Conservation (phyloP, 176 grass and related monocot genomes). For the Aechmea fasciata region DNA sequence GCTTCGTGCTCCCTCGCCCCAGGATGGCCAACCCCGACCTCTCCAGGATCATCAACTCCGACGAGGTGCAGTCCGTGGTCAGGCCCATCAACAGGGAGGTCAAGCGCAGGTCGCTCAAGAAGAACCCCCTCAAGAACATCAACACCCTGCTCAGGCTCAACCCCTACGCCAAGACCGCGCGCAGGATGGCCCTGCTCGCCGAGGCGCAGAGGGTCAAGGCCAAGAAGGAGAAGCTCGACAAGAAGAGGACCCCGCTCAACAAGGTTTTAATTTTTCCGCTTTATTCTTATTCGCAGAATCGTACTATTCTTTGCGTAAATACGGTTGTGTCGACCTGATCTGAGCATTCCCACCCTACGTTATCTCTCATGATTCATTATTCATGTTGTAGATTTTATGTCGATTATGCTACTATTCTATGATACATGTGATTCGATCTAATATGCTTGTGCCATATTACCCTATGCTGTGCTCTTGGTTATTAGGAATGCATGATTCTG, state of each 20-base stretch:
- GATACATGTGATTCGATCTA: too few species aligned
- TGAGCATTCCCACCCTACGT: too few species aligned
- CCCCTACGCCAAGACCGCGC: slow-evolving; percentile 57
- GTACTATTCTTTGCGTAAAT: too few species aligned
- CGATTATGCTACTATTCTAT: too few species aligned
- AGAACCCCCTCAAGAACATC: slow-evolving; percentile 70
- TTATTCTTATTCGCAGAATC: too few species aligned
- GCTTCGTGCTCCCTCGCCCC: slow-evolving; percentile 59
- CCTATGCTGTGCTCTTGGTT: too few species aligned
- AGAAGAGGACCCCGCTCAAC: slow-evolving; percentile 43
- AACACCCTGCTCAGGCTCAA: slow-evolving; percentile 65
- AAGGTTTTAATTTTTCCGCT: slow-evolving; percentile 23
- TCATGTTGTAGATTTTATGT: too few species aligned
- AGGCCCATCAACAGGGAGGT: slow-evolving; percentile 64
- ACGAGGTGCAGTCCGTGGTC: slow-evolving; percentile 73
- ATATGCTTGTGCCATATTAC: too few species aligned
- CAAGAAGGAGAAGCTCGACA: slow-evolving; percentile 58
- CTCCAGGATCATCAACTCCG: slow-evolving; percentile 72
- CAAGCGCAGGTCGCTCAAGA: slow-evolving; percentile 51
- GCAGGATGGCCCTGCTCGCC: slow-evolving; percentile 66
- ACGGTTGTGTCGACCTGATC: too few species aligned
- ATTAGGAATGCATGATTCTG: too few species aligned
- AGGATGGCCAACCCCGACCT: slow-evolving; percentile 78
- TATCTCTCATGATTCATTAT: too few species aligned
- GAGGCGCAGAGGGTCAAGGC: slow-evolving; percentile 63